These are phyloP conservation scores for Beauveria australis DNA, from an alignment of 2,329 filamentous ascomycete species.

Conservation along the genomic window DNA sequence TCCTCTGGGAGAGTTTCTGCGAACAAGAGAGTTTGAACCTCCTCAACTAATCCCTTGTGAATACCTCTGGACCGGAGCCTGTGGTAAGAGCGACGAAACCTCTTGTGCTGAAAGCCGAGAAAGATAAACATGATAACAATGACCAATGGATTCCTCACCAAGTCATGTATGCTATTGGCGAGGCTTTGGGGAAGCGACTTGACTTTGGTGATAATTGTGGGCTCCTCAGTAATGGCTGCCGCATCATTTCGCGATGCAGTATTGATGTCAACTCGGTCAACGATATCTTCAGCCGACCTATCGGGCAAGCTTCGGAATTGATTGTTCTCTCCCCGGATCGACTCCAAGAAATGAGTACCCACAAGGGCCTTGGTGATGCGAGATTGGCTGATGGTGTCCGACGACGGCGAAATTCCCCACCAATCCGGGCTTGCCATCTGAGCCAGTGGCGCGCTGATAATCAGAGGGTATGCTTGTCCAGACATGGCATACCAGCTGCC, in stretches of 20 bases:
- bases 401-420: constrained; percentile 30
- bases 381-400: constrained; percentile 30
- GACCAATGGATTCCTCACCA: constrained; percentile 47
- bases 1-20: constrained; percentile 3
- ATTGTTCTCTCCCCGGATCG: constrained; percentile 19
- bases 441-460: constrained; percentile 56
- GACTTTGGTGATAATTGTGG: constrained; percentile 41
- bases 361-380: constrained; percentile 56
- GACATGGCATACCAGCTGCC: constrained; percentile 94
- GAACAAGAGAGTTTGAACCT: constrained; percentile 5
- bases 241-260: constrained; percentile 8
- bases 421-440: constrained; percentile 38
- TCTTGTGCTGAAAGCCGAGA: constrained; percentile 37
- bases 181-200: constrained; percentile 43
- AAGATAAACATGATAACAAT: constrained; percentile 36
- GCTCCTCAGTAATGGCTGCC: constrained; percentile 24
- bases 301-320: constrained; percentile 32
- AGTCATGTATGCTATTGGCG: constrained; percentile 42
- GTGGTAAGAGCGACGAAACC: constrained; percentile 32
- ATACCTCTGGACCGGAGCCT: constrained; percentile 23
- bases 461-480: constrained; percentile 74
- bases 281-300: constrained; percentile 20
- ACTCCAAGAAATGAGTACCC: constrained; percentile 61
- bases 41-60: constrained; percentile 16
- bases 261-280: constrained; percentile 24